These are phyloP conservation scores for Suhomyces pyralidae DNA, from an alignment of 805 yeast genomes.

Conservation along the genomic window DNA sequence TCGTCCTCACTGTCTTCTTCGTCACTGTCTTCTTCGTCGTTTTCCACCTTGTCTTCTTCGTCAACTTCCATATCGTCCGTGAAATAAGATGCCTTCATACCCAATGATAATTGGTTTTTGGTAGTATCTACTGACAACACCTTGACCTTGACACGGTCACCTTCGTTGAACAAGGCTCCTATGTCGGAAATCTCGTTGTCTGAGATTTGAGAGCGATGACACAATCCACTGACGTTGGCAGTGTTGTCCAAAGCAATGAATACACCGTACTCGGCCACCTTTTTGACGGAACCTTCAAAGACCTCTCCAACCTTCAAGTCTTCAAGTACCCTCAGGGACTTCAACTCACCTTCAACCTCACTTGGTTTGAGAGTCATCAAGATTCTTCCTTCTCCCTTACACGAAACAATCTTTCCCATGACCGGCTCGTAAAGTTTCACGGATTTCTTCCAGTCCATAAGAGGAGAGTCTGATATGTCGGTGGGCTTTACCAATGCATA, in stretches of 20 bases:
- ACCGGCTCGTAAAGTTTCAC: slow-evolving; percentile 72
- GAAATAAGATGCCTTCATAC: slow-evolving; percentile 94
- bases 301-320: slow-evolving; percentile 70
- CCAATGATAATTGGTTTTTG: slow-evolving; percentile 78
- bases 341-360: slow-evolving; percentile 69
- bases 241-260: slow-evolving; percentile 80
- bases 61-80: slow-evolving; percentile 30
- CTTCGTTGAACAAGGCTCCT: slow-evolving; percentile 70
- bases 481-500: slow-evolving; percentile 78
- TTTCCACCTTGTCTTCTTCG: slow-evolving; percentile 16
- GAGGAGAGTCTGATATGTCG: slow-evolving; percentile 75
- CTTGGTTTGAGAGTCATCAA: slow-evolving; percentile 78
- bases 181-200: slow-evolving; percentile 62
- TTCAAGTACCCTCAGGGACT: slow-evolving; percentile 55
- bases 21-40: slow-evolving; percentile 24
- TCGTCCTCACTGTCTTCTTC: slow-evolving; percentile 30
- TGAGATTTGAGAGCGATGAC: slow-evolving; percentile 82
- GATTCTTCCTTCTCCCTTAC: slow-evolving; percentile 61
- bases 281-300: slow-evolving; percentile 73
- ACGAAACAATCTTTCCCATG: slow-evolving; percentile 64
- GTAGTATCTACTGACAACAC: slow-evolving; percentile 58
- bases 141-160: slow-evolving; percentile 88
- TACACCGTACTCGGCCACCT: slow-evolving; percentile 85
- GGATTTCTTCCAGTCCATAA: slow-evolving; percentile 85
- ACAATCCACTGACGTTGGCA: slow-evolving; percentile 73